Base-by-base conservation (phyloP, 2,329 filamentous ascomycete genomes). In the Neonectria faginata region DNA sequence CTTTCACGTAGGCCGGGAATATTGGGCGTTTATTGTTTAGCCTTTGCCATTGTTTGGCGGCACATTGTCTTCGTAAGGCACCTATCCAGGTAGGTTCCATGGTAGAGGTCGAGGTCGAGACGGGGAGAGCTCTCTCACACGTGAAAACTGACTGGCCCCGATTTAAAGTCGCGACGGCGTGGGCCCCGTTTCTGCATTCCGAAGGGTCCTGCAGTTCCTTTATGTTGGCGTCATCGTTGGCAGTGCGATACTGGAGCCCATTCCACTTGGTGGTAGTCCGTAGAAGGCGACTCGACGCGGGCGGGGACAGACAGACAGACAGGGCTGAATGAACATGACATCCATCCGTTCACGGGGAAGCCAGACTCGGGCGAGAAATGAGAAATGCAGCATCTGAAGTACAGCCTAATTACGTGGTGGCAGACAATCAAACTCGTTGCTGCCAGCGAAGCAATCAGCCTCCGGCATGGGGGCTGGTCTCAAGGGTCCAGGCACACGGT, bases 391-490 rank as follows among this genome's bases (percentile, higher is more conserved):
- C 45, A 29, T 25, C 25, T 25, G 51, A 20, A 64, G 54, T 56
- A 58, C 33, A 64, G 56, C 56, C 61, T 55, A n/a, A n/a, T n/a
- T n/a, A 64, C 61, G 61, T 64, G 61, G 61, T 63, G 54, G 36
- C 45, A 50, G 31, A 29, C 22, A 57, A 62, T 57, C 48, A 57
- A 54, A 58, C 47, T 25, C 36, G 51, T 54, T 41, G 60, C 58
- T 71, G 70, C 60, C 69, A 71, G 69, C 69, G 63, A 69, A 70
- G 65, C 67, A 70, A 62, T 53, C 45, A 25, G 42, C 59, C 44
- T 54, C 61, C 54, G 60, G 53, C 65, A 59, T 44, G 70, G 63
- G 57, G 57, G 36, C 41, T 36, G 45, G 44, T 45, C 47, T 36
- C 29, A 61, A 69, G 53, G 62, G 58, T 65, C 56, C 51, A 53